Base-by-base conservation (phyloP, 2,329 filamentous ascomycete genomes). In the Xylariaceae sp. region DNA sequence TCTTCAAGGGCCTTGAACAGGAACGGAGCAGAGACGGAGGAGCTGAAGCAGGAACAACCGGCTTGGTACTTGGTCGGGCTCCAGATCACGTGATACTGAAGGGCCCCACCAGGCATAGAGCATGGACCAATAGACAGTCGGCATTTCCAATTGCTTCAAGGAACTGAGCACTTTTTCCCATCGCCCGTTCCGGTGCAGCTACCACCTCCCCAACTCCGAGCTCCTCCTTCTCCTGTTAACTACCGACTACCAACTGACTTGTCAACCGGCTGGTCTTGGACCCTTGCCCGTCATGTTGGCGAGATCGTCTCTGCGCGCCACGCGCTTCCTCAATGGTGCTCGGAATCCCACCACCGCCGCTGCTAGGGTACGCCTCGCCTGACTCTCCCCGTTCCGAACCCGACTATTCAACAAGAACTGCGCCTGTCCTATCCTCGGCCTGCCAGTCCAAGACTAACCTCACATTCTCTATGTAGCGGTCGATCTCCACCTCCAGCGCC, bases 231-330 rank as follows among this genome's bases (percentile, higher is more conserved):
- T 53, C 47, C 62, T 57, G 54, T 58, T 58, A 58, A 44, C 47
- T 55, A 47, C 54, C 19, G 19, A 58, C 54, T 47, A 54, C 55
- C 62, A 59, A 64, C 60, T 59, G 63, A 61, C 62, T 60, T 60
- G 64, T 62, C 62, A 58, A 56, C 62, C 60, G 61, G 63, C 63
- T 63, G 63, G 66, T 61, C 63, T 61, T 67, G 73, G 70, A 69
- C 71, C 69, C 66, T 72, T 70, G 74, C 74, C 75, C 81, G 87
- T 75, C 73, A 96, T 97, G 92, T 86, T 96, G 83, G 88, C 89
- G 79, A 88, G 91, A 83, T 90, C 91, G 77, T 85, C 85, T 78
- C 79, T 95, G 82, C 90, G 90, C 81, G 85, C 88, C 74, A 83
- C 88, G 84, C 91, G 91, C 84, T 82, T 87, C 71, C 81, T 91